Evolutionary conservation across 106 monocot genomes (phyloP).

Genomic region (Gastrodia elata): DNA sequence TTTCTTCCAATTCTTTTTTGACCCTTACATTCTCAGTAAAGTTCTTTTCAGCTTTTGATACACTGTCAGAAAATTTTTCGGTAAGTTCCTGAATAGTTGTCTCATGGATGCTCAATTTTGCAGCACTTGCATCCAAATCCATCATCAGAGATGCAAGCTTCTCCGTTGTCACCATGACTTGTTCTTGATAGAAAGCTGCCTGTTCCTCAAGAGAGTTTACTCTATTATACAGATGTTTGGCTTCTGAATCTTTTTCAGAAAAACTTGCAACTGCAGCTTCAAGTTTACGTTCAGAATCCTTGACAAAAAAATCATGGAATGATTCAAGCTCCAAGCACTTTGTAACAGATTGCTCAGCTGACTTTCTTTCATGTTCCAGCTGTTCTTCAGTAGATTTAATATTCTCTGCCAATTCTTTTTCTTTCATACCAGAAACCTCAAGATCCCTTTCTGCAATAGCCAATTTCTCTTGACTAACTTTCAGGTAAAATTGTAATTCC

Average conservation of each 20-base stretch:
- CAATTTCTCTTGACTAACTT: constrained; percentile 28
- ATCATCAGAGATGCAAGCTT: constrained; percentile 34
- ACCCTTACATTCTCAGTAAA: constrained; percentile 43
- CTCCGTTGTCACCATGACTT: constrained; percentile 28
- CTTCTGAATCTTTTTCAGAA: constrained; percentile 53
- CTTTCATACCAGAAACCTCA: constrained; percentile 37
- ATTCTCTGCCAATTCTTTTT: constrained; percentile 37
- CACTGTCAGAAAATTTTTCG: constrained; percentile 26
- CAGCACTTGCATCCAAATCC: constrained; percentile 49
- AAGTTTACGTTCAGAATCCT: constrained; percentile 61
- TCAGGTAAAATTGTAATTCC: constrained; percentile 28
- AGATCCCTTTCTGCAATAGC: constrained; percentile 30
- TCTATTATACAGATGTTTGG: constrained; percentile 30
- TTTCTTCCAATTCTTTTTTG: constrained; percentile 47
- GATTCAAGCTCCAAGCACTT: constrained; percentile 55
- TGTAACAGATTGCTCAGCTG: constrained; percentile 32
- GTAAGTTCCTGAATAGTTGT: constrained; percentile 39
- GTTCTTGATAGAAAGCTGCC: constrained; percentile 21
- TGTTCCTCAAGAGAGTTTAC: constrained; percentile 40
- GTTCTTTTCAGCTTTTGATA: constrained; percentile 27
- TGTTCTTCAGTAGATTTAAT: constrained; percentile 40
- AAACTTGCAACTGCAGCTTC: constrained; percentile 32
- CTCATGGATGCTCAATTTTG: constrained; percentile 20
- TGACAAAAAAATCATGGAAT: constrained; percentile 26
- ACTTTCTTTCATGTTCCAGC: constrained; percentile 41